Base-by-base conservation (phyloP, 768 basidiomycete genomes). In the Pisolithus orientalis region DNA sequence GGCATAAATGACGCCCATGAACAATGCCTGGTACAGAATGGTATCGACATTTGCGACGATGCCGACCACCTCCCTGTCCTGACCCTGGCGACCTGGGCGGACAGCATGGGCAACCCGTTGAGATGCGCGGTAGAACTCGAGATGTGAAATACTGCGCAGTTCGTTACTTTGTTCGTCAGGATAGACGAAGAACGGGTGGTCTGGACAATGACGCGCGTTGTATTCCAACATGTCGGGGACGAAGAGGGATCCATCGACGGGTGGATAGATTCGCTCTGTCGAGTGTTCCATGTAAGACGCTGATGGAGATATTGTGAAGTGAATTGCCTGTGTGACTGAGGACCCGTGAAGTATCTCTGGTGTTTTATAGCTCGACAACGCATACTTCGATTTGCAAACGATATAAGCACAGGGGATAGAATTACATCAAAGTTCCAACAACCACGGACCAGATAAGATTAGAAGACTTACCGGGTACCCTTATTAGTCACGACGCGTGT, bases 91-190 rank as follows among this genome's bases (percentile, higher is more conserved):
- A 6, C 55, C 59, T 13, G 75, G 75, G 5, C 72, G 66, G 39
- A 78, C 53, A 21, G 55, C 53, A 53, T 76, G 75, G 0, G 78
- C 76, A 6, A 71, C 65, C 29, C 74, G 70, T 56, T 74, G 68
- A 42, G 62, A 65, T 29, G 74, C 74, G 16, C 68, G 65, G 10
- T 62, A 66, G 54, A 73, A 75, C 52, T 76, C 73, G 28, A 71
- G 57, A 44, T 66, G 65, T 8, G 68, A 64, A 25, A 76, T 70
- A 17, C 54, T 50, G n/a, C 65, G 67, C 17, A 63, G 56, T 2
- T 38, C 34, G 10, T 59, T 42, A 8, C 47, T 56, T 4, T 32
- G 14, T 14, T 34, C 40, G 16, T 37, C 49, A 1, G 49, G 40
- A 3, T 43, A 54, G 17, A 51, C 27, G 29, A 44, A 54, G 24